Conservation (phyloP, 768 basidiomycete species). For the Exsudoporus frostii region DNA sequence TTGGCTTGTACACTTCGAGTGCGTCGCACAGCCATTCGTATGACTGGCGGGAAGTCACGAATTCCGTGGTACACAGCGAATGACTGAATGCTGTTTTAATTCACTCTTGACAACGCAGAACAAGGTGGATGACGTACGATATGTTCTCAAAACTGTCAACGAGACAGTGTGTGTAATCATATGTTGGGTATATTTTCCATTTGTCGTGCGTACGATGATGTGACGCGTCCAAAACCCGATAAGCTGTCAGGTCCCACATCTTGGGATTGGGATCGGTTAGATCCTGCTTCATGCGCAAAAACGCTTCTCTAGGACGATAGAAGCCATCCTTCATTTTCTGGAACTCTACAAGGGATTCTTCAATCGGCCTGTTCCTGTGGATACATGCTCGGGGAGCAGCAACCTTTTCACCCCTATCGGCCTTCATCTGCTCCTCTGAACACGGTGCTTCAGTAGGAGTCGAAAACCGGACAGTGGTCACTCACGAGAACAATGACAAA, state of each 20-base stretch:
- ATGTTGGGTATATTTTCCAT: conserved; percentile 98
- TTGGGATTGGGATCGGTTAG: conserved; percentile 90
- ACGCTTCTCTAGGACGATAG: conserved; percentile 89
- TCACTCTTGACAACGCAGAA: not conserved
- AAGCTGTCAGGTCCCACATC: conserved; percentile 99
- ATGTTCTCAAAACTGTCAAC: conserved; percentile 99
- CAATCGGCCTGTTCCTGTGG: conserved; percentile 84
- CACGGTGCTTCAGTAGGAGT: conserved; percentile 1
- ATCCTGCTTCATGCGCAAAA: conserved; percentile 97
- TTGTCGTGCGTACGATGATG: conserved; percentile 92
- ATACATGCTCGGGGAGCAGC: conserved; percentile 78
- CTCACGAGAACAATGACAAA: conserved; percentile 94
- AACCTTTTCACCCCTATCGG: conserved; percentile 80
- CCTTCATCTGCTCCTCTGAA: conserved; percentile 88
- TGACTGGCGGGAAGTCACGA: conserved; percentile 91
- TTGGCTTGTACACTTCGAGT: conserved; percentile 94
- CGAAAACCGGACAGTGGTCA: conserved; percentile 11
- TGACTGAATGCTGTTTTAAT: conserved; percentile 51
- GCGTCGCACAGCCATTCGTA: conserved; percentile 99
- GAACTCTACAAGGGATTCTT: conserved; percentile 86
- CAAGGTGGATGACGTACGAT: conserved; percentile 59
- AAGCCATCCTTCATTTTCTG: conserved; percentile 88
- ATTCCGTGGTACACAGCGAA: conserved; percentile 95
- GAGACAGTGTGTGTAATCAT: conserved; percentile 98
- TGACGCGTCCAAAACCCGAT: conserved; percentile 84